Percentiles rank a stretch among this genome's conserved stretches.
Evolutionary conservation across 768 basidiomycete species (phyloP).

Genomic region (Plicaturopsis crispa): DNA sequence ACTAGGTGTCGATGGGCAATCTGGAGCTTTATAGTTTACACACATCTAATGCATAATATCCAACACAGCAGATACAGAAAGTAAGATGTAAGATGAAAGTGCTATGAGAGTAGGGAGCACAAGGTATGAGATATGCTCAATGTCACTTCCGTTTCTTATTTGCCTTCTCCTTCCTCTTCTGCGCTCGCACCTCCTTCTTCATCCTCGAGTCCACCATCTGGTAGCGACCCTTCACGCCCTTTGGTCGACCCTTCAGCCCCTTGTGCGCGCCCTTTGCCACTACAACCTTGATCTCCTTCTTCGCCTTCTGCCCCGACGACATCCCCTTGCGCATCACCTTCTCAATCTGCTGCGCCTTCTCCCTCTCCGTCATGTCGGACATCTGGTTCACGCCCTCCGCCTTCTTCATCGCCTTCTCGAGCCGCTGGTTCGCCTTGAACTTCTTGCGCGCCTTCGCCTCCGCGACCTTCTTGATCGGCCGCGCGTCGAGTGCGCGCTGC

Average conservation of each 20-base stretch:
- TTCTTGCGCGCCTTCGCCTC: slow-evolving; percentile 99
- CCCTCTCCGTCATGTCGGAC: slow-evolving; percentile 86
- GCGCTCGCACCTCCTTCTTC: slow-evolving; percentile 88
- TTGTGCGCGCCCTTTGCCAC: slow-evolving; percentile 89
- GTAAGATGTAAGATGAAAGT: not conserved
- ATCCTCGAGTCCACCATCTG: slow-evolving; percentile 91
- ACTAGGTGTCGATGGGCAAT: too few relatives aligned
- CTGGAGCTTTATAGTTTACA: too few relatives aligned
- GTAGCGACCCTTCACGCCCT: slow-evolving; percentile 93
- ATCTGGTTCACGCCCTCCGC: slow-evolving; percentile 90
- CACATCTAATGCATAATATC: too few relatives aligned
- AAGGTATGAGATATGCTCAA: slow-evolving; percentile 12
- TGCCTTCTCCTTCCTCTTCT: slow-evolving; percentile 73
- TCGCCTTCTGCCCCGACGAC: slow-evolving; percentile 55
- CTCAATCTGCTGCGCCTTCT: slow-evolving; percentile 91
- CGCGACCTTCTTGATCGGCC: slow-evolving; percentile 98
- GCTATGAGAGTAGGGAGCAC: not conserved
- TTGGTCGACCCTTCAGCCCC: slow-evolving; percentile 88
- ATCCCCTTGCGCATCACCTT: slow-evolving; percentile 82
- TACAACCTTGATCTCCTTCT: slow-evolving; percentile 76
- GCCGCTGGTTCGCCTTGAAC: slow-evolving; percentile 71
- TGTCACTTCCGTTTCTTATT: slow-evolving; percentile 49
- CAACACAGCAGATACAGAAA: too few relatives aligned
- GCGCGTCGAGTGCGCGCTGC: slow-evolving; percentile 89
- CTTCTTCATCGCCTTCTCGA: slow-evolving; percentile 93